Evolutionary conservation across 2,329 filamentous ascomycete genomes (phyloP).

Genomic region (Onygena corvina): DNA sequence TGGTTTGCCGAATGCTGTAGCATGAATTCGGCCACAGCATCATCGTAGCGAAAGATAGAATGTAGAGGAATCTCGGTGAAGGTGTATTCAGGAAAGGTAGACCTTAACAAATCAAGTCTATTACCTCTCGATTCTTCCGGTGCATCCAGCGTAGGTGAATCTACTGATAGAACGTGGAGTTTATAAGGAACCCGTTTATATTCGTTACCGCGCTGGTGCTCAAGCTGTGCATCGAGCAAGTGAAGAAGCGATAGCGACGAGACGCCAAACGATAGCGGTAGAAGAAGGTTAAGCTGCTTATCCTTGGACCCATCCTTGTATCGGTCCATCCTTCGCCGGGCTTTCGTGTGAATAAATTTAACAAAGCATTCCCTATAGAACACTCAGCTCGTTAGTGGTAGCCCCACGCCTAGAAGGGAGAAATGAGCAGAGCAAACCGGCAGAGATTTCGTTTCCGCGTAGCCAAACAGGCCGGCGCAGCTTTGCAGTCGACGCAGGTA

Average conservation of each 20-base stretch:
- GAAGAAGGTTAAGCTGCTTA: slow-evolving; percentile 47
- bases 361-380: slow-evolving; percentile 57
- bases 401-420: not conserved
- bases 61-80: slow-evolving; percentile 55
- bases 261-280: slow-evolving; percentile 72
- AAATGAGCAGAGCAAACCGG: slow-evolving; percentile 12
- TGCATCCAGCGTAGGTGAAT: slow-evolving; percentile 25
- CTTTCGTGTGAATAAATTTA: slow-evolving; percentile 65
- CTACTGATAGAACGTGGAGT: slow-evolving; percentile 39
- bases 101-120: slow-evolving; percentile 38
- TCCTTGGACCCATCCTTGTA: slow-evolving; percentile 38
- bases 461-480: slow-evolving; percentile 7
- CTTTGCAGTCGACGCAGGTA: slow-evolving; percentile 21
- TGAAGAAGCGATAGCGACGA: slow-evolving; percentile 69
- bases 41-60: slow-evolving; percentile 42
- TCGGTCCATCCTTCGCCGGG: slow-evolving; percentile 62
- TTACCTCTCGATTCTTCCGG: slow-evolving; percentile 18
- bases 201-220: slow-evolving; percentile 52
- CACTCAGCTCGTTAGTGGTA: not conserved
- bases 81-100: slow-evolving; percentile 52
- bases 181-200: slow-evolving; percentile 53
- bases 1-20: slow-evolving; percentile 21
- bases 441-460: slow-evolving; percentile 14
- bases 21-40: slow-evolving; percentile 25
- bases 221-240: slow-evolving; percentile 58